Evolutionary conservation across 192 early-diverging fungal species (phyloP).

Genomic region (Chytriomyces sp.): DNA sequence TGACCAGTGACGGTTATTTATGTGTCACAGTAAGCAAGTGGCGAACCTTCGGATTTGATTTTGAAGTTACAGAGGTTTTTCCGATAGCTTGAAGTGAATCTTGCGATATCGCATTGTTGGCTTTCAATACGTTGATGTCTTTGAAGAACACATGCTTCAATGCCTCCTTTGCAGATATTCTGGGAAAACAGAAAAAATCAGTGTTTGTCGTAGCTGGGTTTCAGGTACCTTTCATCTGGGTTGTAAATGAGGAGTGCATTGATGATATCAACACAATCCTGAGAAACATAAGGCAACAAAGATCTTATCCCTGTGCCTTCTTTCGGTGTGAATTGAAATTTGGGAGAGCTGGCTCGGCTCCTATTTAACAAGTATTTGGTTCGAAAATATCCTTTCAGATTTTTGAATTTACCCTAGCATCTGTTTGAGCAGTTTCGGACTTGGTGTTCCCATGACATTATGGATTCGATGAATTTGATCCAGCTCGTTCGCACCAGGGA

Average conservation of each 20-base stretch:
- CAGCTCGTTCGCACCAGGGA: conserved; percentile 63
- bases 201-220: neutral
- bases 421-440: conserved; percentile 48
- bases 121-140: conserved; percentile 32
- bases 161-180: conserved; percentile 51
- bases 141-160: conserved; percentile 49
- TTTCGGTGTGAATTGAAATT: conserved; percentile 57
- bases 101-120: neutral
- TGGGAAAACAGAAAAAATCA: neutral
- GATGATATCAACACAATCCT: conserved; percentile 54
- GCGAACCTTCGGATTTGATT: neutral
- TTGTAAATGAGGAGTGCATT: conserved; percentile 51
- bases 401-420: conserved; percentile 54
- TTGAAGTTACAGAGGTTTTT: neutral
- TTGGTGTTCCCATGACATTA: conserved; percentile 61
- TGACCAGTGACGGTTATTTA: neutral
- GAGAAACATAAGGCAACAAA: conserved; percentile 45
- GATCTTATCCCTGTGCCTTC: conserved; percentile 54
- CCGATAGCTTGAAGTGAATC: conserved; percentile 14
- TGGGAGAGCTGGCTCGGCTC: conserved; percentile 36
- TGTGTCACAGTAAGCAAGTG: neutral
- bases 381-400: neutral
- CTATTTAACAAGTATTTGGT: neutral
- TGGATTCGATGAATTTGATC: conserved; percentile 67
- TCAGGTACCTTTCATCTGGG: conserved; percentile 52